Base-by-base conservation (phyloP, 2,329 filamentous ascomycete genomes). In the Myriangium duriaei region DNA sequence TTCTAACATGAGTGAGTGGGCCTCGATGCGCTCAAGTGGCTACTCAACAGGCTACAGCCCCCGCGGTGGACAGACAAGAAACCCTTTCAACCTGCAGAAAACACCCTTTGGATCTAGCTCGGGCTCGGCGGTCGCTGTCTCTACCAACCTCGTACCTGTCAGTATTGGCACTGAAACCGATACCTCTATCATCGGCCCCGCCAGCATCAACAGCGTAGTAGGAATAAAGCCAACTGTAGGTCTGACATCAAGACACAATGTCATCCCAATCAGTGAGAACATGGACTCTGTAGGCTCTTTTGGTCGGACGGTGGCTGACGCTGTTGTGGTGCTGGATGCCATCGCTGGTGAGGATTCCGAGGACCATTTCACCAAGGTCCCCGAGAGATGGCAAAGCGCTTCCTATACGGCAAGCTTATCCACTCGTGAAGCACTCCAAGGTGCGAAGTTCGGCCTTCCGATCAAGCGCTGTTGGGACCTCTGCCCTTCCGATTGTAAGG, bases 381-480 rank as follows among this genome's bases (percentile, higher is more conserved):
- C 39, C 2, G 39, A 36, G 12, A 36, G 42, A 32, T 12, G 31
- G 4, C 40, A 43, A 26, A 34, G 33, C 12, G 32, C 36, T 0
- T 69, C 68, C 0, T 79, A 72, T 46, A 48, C 61, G 0, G 63
- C 69, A 40, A 71, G 64, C 41, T 52, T 78, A 5, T 57, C 63
- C 2, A 59, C 59, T 30, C 71, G 63, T 46, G 49, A 59, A 2
- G 61, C 63, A 3, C 63, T 79, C 0, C 61, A 67, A 49, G 69
- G 67, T 2, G 74, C 74, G 4, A 61, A 58, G 2, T 79, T 80
- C 42, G 76, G 75, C 16, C 55, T 80, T 1, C 76, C 76, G 1
- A 79, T 74, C 74, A 56, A 71, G 31, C 71, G 69, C 41, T 75
- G 79, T 56, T 81, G 76, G 77, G 60, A 64, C 2, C 55, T 71